These are phyloP conservation scores for Rhizopogon vinicolor DNA, from an alignment of 768 basidiomycete genomes.

Conservation along the genomic window DNA sequence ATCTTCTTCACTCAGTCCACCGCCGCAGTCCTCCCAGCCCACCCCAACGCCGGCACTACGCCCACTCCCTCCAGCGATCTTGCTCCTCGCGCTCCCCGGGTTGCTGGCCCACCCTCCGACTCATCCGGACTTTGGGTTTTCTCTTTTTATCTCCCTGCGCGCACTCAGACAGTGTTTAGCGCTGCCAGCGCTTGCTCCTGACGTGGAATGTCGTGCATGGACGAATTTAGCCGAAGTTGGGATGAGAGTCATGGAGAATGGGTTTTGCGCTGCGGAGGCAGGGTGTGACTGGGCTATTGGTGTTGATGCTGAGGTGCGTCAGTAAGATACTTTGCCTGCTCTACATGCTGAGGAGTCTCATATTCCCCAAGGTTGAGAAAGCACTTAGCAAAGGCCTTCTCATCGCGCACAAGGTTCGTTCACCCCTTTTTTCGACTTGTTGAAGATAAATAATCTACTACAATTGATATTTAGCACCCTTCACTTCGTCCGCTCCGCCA, in stretches of 20 bases:
- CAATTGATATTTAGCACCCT: conserved; percentile 44
- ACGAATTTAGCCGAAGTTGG: conserved; percentile 67
- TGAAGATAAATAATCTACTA: not conserved
- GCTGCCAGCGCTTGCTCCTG: conserved; percentile 44
- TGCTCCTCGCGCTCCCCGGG: conserved; percentile 59
- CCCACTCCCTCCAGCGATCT: conserved; percentile 36
- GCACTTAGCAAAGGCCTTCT: not conserved
- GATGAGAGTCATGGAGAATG: conserved; percentile 23
- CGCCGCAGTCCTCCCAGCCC: not conserved
- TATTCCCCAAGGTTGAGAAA: not conserved
- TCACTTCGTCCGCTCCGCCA: conserved; percentile 57
- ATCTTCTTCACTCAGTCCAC: not conserved
- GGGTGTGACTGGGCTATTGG: not conserved
- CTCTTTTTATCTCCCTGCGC: conserved; percentile 50
- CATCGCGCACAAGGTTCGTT: conserved; percentile 22
- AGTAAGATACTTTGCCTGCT: conserved; percentile 2
- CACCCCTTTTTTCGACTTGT: not conserved
- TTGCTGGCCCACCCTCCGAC: conserved; percentile 63
- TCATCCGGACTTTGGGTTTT: conserved; percentile 48
- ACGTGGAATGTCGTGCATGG: conserved; percentile 69
- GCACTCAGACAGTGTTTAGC: conserved; percentile 55
- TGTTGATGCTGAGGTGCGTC: not conserved
- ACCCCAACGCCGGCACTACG: conserved; percentile 10
- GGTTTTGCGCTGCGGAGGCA: not conserved
- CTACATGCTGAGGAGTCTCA: not conserved